A percentile compares a stretch with the other conserved stretches of the same genome.
These are phyloP conservation scores for Penicillium crustosum DNA, from an alignment of 2,329 filamentous ascomycete genomes.

Conservation along the genomic window DNA sequence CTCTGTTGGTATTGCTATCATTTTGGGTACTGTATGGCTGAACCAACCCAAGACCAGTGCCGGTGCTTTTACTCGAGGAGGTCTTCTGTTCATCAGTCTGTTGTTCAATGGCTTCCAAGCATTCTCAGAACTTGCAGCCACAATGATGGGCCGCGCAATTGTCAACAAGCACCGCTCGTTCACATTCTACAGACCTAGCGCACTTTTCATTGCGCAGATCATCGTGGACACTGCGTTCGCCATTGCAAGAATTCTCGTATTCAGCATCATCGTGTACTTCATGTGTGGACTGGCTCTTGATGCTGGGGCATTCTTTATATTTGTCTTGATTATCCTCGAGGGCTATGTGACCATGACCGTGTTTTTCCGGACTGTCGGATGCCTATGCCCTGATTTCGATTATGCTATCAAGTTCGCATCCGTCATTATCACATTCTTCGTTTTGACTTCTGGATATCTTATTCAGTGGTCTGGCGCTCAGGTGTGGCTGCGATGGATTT, in stretches of 20 bases:
- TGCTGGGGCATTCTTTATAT: constrained; percentile 76
- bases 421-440: constrained; percentile 76
- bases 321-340: constrained; percentile 68
- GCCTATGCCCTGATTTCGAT: constrained; percentile 76
- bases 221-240: constrained; percentile 74
- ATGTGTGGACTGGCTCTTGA: constrained; percentile 69
- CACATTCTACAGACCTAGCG: constrained; percentile 78
- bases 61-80: constrained; percentile 77
- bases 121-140: constrained; percentile 72
- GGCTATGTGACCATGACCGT: constrained; percentile 72
- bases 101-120: constrained; percentile 87
- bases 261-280: constrained; percentile 76
- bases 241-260: constrained; percentile 67
- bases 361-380: constrained; percentile 74
- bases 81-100: constrained; percentile 75
- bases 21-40: constrained; percentile 77
- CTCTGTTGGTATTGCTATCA: constrained; percentile 70
- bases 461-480: constrained; percentile 76
- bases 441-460: constrained; percentile 77
- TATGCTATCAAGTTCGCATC: constrained; percentile 81
- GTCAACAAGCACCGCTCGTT: constrained; percentile 83
- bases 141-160: constrained; percentile 74
- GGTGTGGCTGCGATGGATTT: constrained; percentile 77
- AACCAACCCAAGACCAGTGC: constrained; percentile 63
- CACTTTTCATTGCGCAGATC: constrained; percentile 80